Percentiles rank a stretch among this genome's conserved stretches.
phyloP scores from a whole-genome alignment of 139 green algal genomes.

The Chlamydomonas asymmetrica region DNA sequence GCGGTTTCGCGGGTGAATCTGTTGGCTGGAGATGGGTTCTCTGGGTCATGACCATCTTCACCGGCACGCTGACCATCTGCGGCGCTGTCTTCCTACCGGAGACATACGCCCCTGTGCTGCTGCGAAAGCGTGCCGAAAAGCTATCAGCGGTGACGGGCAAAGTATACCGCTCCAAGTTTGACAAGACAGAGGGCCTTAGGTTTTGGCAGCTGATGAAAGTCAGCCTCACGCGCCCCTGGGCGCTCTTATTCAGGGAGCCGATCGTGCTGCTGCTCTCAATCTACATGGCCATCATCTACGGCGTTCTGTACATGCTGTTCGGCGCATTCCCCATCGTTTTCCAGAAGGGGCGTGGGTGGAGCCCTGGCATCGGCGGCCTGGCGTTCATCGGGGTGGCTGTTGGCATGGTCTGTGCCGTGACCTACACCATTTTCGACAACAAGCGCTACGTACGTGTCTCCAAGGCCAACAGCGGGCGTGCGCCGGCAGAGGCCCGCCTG shows the following conservation, averaged over 20 bases:
- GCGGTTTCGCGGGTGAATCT: slow-evolving; percentile 14
- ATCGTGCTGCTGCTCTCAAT: slow-evolving; percentile 17
- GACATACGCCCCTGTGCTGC: slow-evolving; percentile 21
- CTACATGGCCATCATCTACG: slow-evolving; percentile 30
- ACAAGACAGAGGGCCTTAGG: background rate
- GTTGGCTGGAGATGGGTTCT: slow-evolving; percentile 18
- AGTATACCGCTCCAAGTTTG: slow-evolving; percentile 13
- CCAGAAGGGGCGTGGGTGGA: background rate
- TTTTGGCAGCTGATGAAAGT: background rate
- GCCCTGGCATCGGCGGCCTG: slow-evolving; percentile 6
- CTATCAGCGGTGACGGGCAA: background rate
- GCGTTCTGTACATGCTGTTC: slow-evolving; percentile 19
- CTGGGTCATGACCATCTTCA: slow-evolving; percentile 17
- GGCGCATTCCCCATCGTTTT: background rate
- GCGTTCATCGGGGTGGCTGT: slow-evolving; percentile 11
- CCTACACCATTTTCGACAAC: slow-evolving; percentile 23
- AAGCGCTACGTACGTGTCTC: slow-evolving; percentile 8
- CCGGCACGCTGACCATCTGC: background rate
- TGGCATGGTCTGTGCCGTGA: slow-evolving; percentile 7
- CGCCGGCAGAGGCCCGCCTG: slow-evolving; percentile 16
- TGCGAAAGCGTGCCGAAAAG: background rate
- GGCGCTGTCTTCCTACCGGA: background rate
- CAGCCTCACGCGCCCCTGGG: slow-evolving; percentile 11
- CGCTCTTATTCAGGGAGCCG: slow-evolving; percentile 13
- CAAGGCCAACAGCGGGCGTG: background rate